Evolutionary conservation across 2,329 filamentous ascomycete genomes (phyloP).

Genomic region (Apiospora malaysiana): DNA sequence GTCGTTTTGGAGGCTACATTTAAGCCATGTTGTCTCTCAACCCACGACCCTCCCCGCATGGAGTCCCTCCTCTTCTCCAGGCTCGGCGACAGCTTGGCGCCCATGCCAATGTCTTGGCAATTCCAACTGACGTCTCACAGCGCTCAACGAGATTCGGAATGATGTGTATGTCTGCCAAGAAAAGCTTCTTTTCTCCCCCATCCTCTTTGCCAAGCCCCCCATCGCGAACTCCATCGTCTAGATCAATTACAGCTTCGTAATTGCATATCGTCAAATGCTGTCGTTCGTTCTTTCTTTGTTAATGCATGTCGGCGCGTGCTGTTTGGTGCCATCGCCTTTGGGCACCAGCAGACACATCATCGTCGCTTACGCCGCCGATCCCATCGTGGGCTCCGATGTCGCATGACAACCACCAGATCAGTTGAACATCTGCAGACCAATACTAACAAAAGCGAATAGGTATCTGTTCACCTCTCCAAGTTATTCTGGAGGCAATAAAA

Average conservation of each 20-base stretch:
- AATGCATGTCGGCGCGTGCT: neutral
- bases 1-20: neutral
- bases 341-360: neutral
- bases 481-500: constrained; percentile 55
- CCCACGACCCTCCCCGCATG: neutral
- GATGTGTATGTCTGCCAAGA: constrained; percentile 37
- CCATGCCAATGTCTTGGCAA: constrained; percentile 41
- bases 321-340: neutral
- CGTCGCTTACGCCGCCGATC: neutral
- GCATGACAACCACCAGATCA: neutral
- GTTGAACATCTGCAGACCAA: neutral
- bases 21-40: constrained; percentile 18
- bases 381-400: neutral
- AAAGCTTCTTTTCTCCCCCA: constrained; percentile 28
- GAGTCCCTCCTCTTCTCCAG: constrained; percentile 9
- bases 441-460: constrained; percentile 41
- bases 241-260: constrained; percentile 8
- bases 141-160: constrained; percentile 43
- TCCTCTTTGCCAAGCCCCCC: constrained; percentile 11
- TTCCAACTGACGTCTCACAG: constrained; percentile 40
- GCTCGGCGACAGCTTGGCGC: constrained; percentile 37
- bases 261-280: constrained; percentile 20
- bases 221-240: constrained; percentile 8
- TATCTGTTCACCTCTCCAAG: constrained; percentile 66
- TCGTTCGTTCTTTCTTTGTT: neutral